phyloP scores from a whole-genome alignment of 2,329 filamentous ascomycete genomes.

The Alternaria panax region DNA sequence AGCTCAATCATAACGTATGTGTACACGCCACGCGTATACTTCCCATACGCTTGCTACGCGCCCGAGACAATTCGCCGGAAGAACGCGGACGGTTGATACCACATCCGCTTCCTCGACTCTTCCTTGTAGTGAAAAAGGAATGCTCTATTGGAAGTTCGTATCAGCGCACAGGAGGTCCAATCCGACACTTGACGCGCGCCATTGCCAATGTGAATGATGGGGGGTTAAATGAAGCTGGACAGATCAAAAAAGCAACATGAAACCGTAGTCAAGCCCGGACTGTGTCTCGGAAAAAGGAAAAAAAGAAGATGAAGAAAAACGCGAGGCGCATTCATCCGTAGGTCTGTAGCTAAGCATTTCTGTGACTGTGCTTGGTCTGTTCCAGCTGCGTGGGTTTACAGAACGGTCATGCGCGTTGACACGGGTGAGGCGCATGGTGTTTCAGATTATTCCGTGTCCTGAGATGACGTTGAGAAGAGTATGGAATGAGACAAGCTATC shows the following conservation, averaged over 20 bases:
- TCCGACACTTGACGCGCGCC: neutral
- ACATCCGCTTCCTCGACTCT: neutral
- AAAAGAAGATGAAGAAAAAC: neutral
- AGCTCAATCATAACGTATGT: neutral
- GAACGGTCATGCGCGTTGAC: neutral
- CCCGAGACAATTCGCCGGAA: neutral
- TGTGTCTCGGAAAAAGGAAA: neutral
- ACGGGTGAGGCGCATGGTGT: slow-evolving; percentile 1
- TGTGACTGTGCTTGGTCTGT: slow-evolving; percentile 3
- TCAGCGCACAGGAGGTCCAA: neutral
- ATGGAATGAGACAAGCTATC: neutral
- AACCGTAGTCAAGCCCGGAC: neutral
- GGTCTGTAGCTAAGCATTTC: slow-evolving; percentile 1
- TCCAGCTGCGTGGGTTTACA: slow-evolving; percentile 1
- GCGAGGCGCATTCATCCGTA: neutral
- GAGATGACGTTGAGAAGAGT: neutral
- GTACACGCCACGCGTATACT: neutral
- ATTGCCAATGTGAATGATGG: neutral
- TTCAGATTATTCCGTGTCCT: neutral
- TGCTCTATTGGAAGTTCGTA: neutral
- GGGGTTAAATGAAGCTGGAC: neutral
- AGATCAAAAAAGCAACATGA: neutral
- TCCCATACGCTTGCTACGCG: neutral
- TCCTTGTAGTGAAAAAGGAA: neutral
- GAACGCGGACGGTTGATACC: neutral